These are phyloP conservation scores for Kuraishia cidri DNA, from an alignment of 805 yeast species.

Conservation along the genomic window DNA sequence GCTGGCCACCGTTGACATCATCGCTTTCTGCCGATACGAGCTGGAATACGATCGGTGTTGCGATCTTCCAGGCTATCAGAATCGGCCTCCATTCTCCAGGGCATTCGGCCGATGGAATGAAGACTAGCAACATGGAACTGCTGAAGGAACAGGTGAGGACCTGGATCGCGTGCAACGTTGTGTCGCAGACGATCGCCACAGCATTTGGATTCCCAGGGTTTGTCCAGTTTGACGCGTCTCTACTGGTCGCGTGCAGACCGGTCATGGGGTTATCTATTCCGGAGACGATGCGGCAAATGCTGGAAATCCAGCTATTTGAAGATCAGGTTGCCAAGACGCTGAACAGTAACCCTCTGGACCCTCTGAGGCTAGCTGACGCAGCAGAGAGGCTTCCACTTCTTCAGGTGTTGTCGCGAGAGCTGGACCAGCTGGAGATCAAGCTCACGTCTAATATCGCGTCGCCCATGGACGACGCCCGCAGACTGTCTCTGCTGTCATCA, in stretches of 20 bases:
- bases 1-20: conserved; percentile 96
- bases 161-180: conserved; percentile 91
- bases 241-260: conserved; percentile 42
- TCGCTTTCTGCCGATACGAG: conserved; percentile 92
- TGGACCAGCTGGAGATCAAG: conserved; percentile 67
- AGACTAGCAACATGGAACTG: conserved; percentile 32
- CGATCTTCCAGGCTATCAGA: conserved; percentile 85
- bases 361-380: conserved; percentile 54
- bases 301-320: conserved; percentile 78
- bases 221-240: conserved; percentile 72
- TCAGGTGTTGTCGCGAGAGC: conserved; percentile 58
- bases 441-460: conserved; percentile 25
- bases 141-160: conserved; percentile 77
- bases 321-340: conserved; percentile 75
- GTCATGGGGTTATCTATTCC: conserved; percentile 39
- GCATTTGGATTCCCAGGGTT: conserved; percentile 94
- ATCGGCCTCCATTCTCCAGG: conserved; percentile 88
- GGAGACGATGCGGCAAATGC: conserved; percentile 58
- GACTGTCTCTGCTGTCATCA: conserved; percentile 60
- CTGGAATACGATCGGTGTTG: conserved; percentile 92
- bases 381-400: conserved; percentile 70
- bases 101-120: conserved; percentile 36
- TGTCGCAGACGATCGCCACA: conserved; percentile 83
- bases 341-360: conserved; percentile 60
- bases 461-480: conserved; percentile 58